Evolutionary conservation across 352 stramenopile genomes (phyloP), one percentile per base, ranked within the genome.

Genomic region (Pythium dissimile): DNA sequence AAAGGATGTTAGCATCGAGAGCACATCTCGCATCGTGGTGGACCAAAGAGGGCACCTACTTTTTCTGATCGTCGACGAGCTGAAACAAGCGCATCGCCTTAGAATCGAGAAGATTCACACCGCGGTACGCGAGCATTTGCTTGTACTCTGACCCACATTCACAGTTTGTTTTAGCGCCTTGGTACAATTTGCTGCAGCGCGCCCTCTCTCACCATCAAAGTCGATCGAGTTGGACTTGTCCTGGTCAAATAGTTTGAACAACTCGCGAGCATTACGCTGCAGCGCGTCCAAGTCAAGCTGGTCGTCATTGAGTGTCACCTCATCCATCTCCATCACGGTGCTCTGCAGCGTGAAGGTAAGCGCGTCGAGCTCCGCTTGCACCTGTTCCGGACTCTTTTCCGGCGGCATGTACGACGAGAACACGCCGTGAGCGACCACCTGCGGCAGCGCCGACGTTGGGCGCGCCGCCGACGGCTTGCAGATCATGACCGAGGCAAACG

Each of bases 71-170:
- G 42, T 92, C 81, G 13, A 86, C 77, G 8, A 92, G 69, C 32
- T 84, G 62, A 44, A 92, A 92, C 35, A 85, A 84, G 6, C 79
- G 69, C 44, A 67, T 72, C 12, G 81, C 81, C 54, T 92, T 88
- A 1, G 81, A 79, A 21, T 89, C 81, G 13, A 89, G 56, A 1
- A 92, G 38, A 41, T 88, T 79, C 1, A 89, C 34, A 26, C 86
- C 85, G 18, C 69, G 66, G 44, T 87, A 92, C 27, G 72, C 64
- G 6, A 92, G 75, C 81, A 92, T 92, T 53, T 81, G 68, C 46
- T 84, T 84, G 70, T 88, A 92, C 49, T 92, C 81, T 89, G 27
- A n/a, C n/a, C n/a, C n/a, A n/a, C n/a, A n/a, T n/a, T n/a, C n/a
- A n/a, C n/a, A n/a, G n/a, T n/a, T n/a, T n/a, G n/a, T n/a, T n/a